Percentiles rank a stretch among this genome's conserved stretches.
These are phyloP conservation scores for Solanum verrucosum DNA, from an alignment of 257 asterid genomes.

Conservation along the genomic window DNA sequence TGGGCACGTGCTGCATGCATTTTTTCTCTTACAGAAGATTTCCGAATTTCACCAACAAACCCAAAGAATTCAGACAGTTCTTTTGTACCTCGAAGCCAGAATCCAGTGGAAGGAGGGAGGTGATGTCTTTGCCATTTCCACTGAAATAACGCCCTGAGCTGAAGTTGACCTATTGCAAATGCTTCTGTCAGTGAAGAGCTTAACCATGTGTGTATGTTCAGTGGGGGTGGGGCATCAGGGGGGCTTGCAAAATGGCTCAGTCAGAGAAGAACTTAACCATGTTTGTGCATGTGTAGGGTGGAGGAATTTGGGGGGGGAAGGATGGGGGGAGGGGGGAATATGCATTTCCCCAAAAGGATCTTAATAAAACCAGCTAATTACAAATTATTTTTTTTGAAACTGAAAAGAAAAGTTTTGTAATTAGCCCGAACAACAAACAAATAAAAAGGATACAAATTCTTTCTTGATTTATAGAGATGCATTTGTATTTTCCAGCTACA, in stretches of 20 bases:
- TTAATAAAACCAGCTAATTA: not conserved
- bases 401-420: not conserved
- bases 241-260: not conserved
- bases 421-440: not conserved
- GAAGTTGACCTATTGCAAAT: constrained; percentile 69
- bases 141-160: constrained; percentile 91
- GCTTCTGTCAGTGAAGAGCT: constrained; percentile 7
- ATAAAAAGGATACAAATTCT: not conserved
- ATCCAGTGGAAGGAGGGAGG: constrained; percentile 80
- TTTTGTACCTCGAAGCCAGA: constrained; percentile 86
- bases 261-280: not conserved
- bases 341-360: not conserved
- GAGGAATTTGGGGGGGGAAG: too few relatives aligned
- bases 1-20: not conserved
- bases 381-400: not conserved
- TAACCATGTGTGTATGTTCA: not conserved
- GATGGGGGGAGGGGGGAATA: not conserved
- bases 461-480: not conserved
- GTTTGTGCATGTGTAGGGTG: too few relatives aligned
- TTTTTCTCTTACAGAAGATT: not conserved
- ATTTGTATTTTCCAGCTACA: not conserved
- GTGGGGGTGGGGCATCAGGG: not conserved
- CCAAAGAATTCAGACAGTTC: not conserved
- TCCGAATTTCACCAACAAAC: not conserved
- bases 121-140: constrained; percentile 45